phyloP scores from a whole-genome alignment of 1,284 basidiomycete genomes.

The Irpex sp. region DNA sequence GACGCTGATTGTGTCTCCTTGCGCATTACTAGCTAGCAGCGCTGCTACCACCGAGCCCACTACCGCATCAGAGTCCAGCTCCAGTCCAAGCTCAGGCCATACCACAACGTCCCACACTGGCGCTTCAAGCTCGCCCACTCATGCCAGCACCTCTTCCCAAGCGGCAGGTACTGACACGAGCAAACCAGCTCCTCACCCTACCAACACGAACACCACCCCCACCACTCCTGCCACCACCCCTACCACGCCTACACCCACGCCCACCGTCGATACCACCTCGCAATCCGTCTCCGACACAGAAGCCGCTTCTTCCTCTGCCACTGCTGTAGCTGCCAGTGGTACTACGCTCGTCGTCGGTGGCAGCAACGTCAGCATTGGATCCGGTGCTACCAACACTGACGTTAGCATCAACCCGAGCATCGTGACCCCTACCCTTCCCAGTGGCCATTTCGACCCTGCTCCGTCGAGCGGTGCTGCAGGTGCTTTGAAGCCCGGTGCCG shows the following conservation, averaged over 20 bases:
- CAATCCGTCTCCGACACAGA: not conserved
- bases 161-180: no score
- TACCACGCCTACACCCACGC: not conserved
- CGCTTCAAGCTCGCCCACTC: no score
- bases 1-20: no score
- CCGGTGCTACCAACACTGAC: not conserved
- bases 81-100: no score
- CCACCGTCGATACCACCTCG: not conserved
- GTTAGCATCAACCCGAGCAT: not conserved
- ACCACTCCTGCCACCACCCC: not conserved
- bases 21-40: no score
- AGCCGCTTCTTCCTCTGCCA: not conserved
- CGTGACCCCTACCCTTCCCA: not conserved
- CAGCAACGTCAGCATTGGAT: not conserved
- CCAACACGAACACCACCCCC: not conserved
- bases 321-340: not conserved
- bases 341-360: not conserved
- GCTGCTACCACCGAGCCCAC: no score
- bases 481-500: not conserved
- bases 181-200: not conserved
- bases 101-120: no score
- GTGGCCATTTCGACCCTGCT: not conserved
- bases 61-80: no score
- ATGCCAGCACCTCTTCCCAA: no score
- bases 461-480: not conserved